A percentile compares a stretch with the other conserved stretches of the same genome.
These are phyloP conservation scores for Bertia moriformis DNA, from an alignment of 2,329 filamentous ascomycete genomes.

Conservation along the genomic window DNA sequence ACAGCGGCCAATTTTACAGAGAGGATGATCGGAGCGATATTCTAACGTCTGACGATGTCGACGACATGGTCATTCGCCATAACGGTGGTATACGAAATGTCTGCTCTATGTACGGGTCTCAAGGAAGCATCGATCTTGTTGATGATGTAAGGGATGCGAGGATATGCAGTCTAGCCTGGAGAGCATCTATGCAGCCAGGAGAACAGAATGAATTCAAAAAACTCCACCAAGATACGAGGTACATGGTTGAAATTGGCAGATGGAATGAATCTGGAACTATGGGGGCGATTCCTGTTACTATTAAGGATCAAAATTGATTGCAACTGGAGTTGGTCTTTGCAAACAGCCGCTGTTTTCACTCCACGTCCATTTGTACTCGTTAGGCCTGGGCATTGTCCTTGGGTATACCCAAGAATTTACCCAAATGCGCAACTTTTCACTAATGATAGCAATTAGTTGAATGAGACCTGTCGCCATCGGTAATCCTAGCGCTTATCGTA, in stretches of 20 bases:
- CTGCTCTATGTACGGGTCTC: constrained; percentile 4
- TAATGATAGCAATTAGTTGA: too few relatives aligned
- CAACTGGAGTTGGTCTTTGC: too few relatives aligned
- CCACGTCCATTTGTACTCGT: too few relatives aligned
- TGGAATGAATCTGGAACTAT: constrained; percentile 4
- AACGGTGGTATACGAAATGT: constrained; percentile 4
- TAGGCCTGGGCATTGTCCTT: too few relatives aligned
- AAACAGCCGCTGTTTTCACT: too few relatives aligned
- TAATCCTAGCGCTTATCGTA: too few relatives aligned
- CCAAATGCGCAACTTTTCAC: too few relatives aligned
- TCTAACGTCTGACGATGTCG: constrained; percentile 6
- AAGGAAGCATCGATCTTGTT: constrained; percentile 4
- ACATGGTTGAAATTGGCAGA: constrained; percentile 4
- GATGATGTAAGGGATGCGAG: constrained; percentile 5
- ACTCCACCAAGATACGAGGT: constrained; percentile 3
- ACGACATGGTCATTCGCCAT: constrained; percentile 5
- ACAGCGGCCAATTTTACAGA: constrained; percentile 5
- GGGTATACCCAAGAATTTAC: too few relatives aligned
- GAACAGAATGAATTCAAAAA: constrained; percentile 3
- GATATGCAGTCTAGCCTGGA: constrained; percentile 6
- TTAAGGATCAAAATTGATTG: too few relatives aligned
- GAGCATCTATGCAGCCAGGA: constrained; percentile 4
- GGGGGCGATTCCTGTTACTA: constrained; percentile 3
- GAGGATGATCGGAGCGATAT: constrained; percentile 4
- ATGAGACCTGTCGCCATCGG: too few relatives aligned